Percentiles rank a stretch among this genome's conserved stretches.
Conservation (phyloP, 2,329 filamentous ascomycete genomes). For the Aspergillus fumigatiaffinis region DNA sequence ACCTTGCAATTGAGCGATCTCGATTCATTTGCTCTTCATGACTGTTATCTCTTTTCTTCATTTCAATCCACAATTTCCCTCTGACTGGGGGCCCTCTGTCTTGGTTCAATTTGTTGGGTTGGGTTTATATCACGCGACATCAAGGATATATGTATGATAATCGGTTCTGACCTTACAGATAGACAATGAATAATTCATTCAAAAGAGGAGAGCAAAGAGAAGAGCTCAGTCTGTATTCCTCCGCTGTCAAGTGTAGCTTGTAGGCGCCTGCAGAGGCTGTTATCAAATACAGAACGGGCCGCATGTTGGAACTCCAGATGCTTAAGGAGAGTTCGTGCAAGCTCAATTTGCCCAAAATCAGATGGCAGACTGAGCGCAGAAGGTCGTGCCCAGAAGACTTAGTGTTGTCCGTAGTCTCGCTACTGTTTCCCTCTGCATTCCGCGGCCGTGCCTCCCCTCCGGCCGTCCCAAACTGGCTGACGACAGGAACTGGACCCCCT, state of each 20-base stretch:
- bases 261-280: neutral
- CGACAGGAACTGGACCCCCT: neutral
- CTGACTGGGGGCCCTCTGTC: neutral
- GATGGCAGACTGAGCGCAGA: neutral
- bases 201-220: neutral
- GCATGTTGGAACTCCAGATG: neutral
- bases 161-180: slow-evolving; percentile 4
- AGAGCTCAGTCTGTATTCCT: neutral
- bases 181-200: slow-evolving; percentile 4
- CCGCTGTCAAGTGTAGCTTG: neutral
- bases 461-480: neutral
- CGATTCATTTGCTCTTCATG: neutral
- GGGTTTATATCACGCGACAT: slow-evolving; percentile 7
- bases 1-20: neutral
- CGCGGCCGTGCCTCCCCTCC: neutral
- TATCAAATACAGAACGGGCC: neutral
- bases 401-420: neutral
- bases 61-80: neutral
- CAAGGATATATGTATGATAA: slow-evolving; percentile 12
- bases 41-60: neutral
- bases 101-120: neutral
- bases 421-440: neutral
- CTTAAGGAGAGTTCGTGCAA: neutral
- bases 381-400: neutral
- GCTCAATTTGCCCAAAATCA: neutral